These are phyloP conservation scores for Zygoascus bituminiphila DNA, from an alignment of 805 yeast genomes.

Conservation along the genomic window DNA sequence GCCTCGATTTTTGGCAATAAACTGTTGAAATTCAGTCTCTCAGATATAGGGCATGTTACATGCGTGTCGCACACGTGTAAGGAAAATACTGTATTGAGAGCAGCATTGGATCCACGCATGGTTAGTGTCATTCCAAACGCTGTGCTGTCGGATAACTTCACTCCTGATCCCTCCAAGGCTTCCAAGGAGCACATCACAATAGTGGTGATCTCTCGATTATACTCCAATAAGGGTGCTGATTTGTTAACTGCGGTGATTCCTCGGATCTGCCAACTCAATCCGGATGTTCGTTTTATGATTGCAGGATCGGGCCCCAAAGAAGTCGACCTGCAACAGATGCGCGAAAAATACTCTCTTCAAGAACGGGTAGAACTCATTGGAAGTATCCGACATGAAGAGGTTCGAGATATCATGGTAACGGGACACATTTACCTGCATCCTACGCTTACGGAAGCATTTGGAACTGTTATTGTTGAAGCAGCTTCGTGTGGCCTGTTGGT, in stretches of 20 bases:
- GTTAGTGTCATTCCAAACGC: slow-evolving; percentile 97
- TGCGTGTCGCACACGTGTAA: slow-evolving; percentile 96
- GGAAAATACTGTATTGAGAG: slow-evolving; percentile 87
- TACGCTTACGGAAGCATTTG: slow-evolving; percentile 93
- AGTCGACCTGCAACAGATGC: slow-evolving; percentile 89
- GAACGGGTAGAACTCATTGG: slow-evolving; percentile 83
- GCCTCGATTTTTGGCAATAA: slow-evolving; percentile 82
- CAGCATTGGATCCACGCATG: slow-evolving; percentile 63
- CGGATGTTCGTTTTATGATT: slow-evolving; percentile 65
- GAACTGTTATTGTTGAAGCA: slow-evolving; percentile 94
- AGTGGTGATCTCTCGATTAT: slow-evolving; percentile 83
- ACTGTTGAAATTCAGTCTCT: slow-evolving; percentile 68
- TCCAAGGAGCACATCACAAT: slow-evolving; percentile 53
- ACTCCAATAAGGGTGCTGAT: slow-evolving; percentile 96
- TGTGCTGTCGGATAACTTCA: slow-evolving; percentile 76
- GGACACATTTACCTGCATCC: slow-evolving; percentile 95
- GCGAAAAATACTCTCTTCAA: slow-evolving; percentile 77
- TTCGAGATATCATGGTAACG: slow-evolving; percentile 81
- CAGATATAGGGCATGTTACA: slow-evolving; percentile 87
- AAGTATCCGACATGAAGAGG: slow-evolving; percentile 84
- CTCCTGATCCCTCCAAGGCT: slow-evolving; percentile 29
- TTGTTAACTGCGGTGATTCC: slow-evolving; percentile 80
- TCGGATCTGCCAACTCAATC: slow-evolving; percentile 54
- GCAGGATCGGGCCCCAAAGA: slow-evolving; percentile 98
- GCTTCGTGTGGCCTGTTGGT: slow-evolving; percentile 92